Percentiles rank a stretch among this genome's conserved stretches.
These are phyloP conservation scores for Pleurotus tuber-regium DNA, from an alignment of 768 basidiomycete genomes.

Conservation along the genomic window DNA sequence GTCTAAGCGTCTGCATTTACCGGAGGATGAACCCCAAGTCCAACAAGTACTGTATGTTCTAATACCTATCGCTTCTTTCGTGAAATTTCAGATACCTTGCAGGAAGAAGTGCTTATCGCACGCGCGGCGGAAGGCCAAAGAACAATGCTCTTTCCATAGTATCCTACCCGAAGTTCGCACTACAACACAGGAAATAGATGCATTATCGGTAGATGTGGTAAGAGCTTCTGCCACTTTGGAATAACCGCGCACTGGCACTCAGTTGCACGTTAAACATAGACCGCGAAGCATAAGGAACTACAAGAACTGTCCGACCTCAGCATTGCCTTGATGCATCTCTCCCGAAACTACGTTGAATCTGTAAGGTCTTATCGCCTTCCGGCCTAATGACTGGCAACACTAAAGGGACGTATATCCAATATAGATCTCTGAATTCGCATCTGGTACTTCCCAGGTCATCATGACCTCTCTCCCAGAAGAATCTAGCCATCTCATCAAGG, in stretches of 20 bases:
- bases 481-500: neutral
- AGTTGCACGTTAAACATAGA: too few species aligned
- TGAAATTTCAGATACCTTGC: neutral
- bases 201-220: neutral
- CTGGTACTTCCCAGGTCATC: neutral
- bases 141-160: neutral
- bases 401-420: too few species aligned
- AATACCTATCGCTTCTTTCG: neutral
- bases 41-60: neutral
- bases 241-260: too few species aligned
- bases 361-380: neutral
- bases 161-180: neutral
- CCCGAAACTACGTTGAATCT: slow-evolving; percentile 1
- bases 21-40: neutral
- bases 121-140: neutral
- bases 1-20: neutral
- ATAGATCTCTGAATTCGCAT: neutral
- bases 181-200: neutral
- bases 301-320: slow-evolving; percentile 7
- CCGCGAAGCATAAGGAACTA: neutral
- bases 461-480: neutral
- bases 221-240: too few species aligned
- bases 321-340: neutral
- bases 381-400: neutral
- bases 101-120: neutral